Evolutionary conservation across 2,329 filamentous ascomycete species (phyloP).

Genomic region (Eurotiales sp.): DNA sequence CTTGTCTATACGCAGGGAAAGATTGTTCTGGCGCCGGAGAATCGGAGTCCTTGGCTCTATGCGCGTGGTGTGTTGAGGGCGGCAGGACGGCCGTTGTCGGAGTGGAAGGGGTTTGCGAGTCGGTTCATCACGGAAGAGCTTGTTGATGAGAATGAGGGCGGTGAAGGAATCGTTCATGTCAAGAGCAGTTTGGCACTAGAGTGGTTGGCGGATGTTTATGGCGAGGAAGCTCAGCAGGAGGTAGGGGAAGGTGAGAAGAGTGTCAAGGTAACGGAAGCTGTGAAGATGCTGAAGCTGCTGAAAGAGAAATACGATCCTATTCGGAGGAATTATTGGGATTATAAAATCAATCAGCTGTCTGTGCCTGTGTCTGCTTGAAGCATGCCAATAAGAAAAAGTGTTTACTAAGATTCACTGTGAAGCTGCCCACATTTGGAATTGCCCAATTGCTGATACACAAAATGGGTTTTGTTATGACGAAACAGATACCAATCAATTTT

Average conservation of each 20-base stretch:
- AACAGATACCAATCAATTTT: too few relatives aligned
- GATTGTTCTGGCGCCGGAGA: slow-evolving; percentile 80
- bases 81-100: slow-evolving; percentile 49
- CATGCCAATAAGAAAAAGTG: background rate
- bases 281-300: slow-evolving; percentile 66
- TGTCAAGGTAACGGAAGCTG: slow-evolving; percentile 50
- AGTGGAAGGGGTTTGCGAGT: slow-evolving; percentile 52
- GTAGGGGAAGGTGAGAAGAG: slow-evolving; percentile 21
- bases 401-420: too few relatives aligned
- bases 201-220: slow-evolving; percentile 47
- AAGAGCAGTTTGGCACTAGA: slow-evolving; percentile 58
- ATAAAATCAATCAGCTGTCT: slow-evolving; percentile 49
- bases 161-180: slow-evolving; percentile 43
- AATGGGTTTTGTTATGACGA: too few relatives aligned
- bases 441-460: too few relatives aligned
- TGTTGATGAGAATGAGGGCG: slow-evolving; percentile 27
- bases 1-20: slow-evolving; percentile 68
- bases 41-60: slow-evolving; percentile 93
- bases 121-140: slow-evolving; percentile 51
- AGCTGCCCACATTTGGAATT: too few relatives aligned
- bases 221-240: slow-evolving; percentile 35
- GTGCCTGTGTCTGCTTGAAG: background rate
- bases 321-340: slow-evolving; percentile 89
- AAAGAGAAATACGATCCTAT: slow-evolving; percentile 88
- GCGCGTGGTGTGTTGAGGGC: slow-evolving; percentile 71